Evolutionary conservation across 1,284 basidiomycete genomes (phyloP).

Genomic region (Exobasidium rhododendri): DNA sequence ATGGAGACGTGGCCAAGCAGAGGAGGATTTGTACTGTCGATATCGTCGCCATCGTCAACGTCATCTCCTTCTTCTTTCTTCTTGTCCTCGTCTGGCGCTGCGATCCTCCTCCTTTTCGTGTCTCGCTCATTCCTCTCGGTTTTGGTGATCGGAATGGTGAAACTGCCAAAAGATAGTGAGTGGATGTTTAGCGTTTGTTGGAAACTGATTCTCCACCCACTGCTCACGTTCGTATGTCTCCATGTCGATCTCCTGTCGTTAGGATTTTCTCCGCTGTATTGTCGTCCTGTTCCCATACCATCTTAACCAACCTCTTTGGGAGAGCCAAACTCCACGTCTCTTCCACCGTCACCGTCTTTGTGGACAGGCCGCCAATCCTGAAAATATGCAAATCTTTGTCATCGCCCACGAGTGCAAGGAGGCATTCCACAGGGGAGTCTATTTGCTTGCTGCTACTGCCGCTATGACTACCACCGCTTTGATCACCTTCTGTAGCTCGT

Average conservation of each 20-base stretch:
- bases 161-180: not conserved
- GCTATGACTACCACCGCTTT: too few relatives aligned
- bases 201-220: too few relatives aligned
- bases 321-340: not conserved
- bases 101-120: not conserved
- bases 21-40: not conserved
- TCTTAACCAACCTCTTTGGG: slow-evolving; percentile 2
- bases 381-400: slow-evolving; percentile 5
- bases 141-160: not conserved
- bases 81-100: slow-evolving; percentile 1
- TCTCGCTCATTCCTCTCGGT: not conserved
- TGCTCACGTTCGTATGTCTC: slow-evolving; percentile 4
- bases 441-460: not conserved
- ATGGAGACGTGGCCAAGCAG: slow-evolving; percentile 5
- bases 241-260: slow-evolving; percentile 7
- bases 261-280: not conserved
- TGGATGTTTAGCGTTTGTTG: too few relatives aligned
- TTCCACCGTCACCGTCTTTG: not conserved
- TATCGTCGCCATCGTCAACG: not conserved
- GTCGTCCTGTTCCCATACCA: slow-evolving; percentile 8
- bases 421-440: not conserved
- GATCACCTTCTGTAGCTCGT: not conserved
- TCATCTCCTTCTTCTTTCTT: not conserved
- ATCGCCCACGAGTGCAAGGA: not conserved
- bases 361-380: not conserved